These are phyloP conservation scores for Scheffersomyces segobiensis DNA, from an alignment of 1,139 yeast genomes.

Conservation along the genomic window DNA sequence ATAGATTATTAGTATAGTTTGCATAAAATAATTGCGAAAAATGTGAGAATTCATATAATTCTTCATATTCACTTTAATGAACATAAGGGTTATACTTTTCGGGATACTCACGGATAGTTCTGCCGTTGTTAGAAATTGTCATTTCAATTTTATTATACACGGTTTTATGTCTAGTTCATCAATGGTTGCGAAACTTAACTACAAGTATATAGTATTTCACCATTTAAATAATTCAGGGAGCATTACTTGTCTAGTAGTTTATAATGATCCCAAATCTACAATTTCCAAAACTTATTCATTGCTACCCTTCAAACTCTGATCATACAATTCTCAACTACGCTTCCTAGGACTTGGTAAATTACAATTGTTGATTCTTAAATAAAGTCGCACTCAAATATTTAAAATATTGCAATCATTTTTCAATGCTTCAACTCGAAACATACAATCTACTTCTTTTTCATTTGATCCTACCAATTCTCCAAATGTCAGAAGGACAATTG, in stretches of 20 bases:
- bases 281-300: too few species aligned
- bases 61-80: too few species aligned
- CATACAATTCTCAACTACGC: neutral
- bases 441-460: neutral
- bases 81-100: too few species aligned
- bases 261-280: too few species aligned
- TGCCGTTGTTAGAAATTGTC: too few species aligned
- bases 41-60: too few species aligned
- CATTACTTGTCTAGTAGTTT: neutral
- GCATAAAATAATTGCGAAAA: neutral
- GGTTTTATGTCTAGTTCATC: too few species aligned
- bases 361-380: neutral
- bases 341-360: neutral
- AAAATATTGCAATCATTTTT: neutral
- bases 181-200: neutral
- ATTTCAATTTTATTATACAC: too few species aligned
- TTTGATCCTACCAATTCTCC: neutral
- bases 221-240: neutral
- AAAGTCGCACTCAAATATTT: neutral
- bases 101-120: too few species aligned
- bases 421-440: too few species aligned
- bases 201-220: neutral
- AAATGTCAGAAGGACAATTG: slow-evolving; percentile 6
- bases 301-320: neutral
- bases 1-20: neutral